A percentile compares a stretch with the other conserved stretches of the same genome.
phyloP scores from a whole-genome alignment of 2,329 filamentous ascomycete species.

The Chlorencoelia australis region DNA sequence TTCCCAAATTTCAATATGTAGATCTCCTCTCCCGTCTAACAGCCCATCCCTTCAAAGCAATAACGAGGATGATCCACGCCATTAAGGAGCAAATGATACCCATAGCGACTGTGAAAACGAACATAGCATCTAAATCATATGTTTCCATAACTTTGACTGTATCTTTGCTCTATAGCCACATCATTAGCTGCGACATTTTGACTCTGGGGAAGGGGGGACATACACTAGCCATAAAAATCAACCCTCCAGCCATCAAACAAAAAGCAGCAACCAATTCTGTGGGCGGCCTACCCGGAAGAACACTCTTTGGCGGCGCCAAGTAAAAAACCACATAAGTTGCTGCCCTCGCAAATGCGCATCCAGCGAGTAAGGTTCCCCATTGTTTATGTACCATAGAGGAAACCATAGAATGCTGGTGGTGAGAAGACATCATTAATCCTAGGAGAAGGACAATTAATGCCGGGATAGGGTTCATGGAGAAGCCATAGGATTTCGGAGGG shows the following conservation, averaged over 20 bases:
- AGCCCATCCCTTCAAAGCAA: conserved; percentile 86
- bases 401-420: conserved; percentile 64
- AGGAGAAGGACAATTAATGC: conserved; percentile 77
- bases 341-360: conserved; percentile 66
- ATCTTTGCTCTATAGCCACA: conserved; percentile 51
- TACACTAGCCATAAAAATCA: conserved; percentile 88
- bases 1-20: too few species aligned
- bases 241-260: conserved; percentile 74
- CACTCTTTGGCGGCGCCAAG: conserved; percentile 68
- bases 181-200: conserved; percentile 13
- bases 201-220: conserved; percentile 30
- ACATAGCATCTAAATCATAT: conserved; percentile 79
- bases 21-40: conserved; percentile 33
- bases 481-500: conserved; percentile 55
- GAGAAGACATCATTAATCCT: conserved; percentile 91
- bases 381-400: conserved; percentile 90
- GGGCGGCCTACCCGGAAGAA: conserved; percentile 74
- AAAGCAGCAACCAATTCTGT: conserved; percentile 84
- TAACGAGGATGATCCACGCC: conserved; percentile 68
- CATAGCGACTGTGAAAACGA: conserved; percentile 81
- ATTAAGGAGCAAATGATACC: conserved; percentile 75
- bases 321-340: conserved; percentile 74
- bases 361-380: conserved; percentile 79
- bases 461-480: conserved; percentile 82
- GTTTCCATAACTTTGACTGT: conserved; percentile 67